Evolutionary conservation across 495 filamentous ascomycete genomes (phyloP).

Genomic region (Penicillium lividum): DNA sequence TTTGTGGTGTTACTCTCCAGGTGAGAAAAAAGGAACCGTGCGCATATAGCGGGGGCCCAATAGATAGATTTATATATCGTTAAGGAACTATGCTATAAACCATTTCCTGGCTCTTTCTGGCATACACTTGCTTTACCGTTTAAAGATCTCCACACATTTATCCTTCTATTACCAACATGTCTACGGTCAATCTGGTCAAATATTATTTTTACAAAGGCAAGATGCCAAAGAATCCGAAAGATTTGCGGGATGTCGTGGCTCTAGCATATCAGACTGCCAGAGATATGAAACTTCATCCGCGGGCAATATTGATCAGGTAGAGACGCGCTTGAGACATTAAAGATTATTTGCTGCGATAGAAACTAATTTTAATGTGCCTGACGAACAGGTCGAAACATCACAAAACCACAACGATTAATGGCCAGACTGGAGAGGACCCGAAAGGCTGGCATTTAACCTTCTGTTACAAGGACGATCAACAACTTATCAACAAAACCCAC

Average conservation of each 20-base stretch:
- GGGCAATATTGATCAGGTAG: slow-evolving; percentile 5
- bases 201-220: slow-evolving; percentile 18
- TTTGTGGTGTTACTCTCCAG: too few species aligned
- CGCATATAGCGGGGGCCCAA: too few species aligned
- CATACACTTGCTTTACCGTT: too few species aligned
- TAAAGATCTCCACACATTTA: too few species aligned
- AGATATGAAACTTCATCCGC: slow-evolving; percentile 4
- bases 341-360: not conserved
- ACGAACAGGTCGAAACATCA: slow-evolving; percentile 1
- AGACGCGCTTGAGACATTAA: not conserved
- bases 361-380: not conserved
- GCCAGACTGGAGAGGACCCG: slow-evolving; percentile 55
- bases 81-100: too few species aligned
- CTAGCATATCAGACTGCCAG: slow-evolving; percentile 12
- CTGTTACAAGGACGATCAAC: slow-evolving; percentile 4
- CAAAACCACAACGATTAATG: slow-evolving; percentile 40
- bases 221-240: slow-evolving; percentile 9
- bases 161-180: slow-evolving; percentile 7
- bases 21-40: too few species aligned
- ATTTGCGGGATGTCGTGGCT: slow-evolving; percentile 4
- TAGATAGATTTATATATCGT: too few species aligned
- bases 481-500: not conserved
- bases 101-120: too few species aligned
- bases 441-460: slow-evolving; percentile 15
- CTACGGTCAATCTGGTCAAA: slow-evolving; percentile 19